Evolutionary conservation across 176 grass and related monocot species (phyloP).

Genomic region (Puccinellia tenuiflora): DNA sequence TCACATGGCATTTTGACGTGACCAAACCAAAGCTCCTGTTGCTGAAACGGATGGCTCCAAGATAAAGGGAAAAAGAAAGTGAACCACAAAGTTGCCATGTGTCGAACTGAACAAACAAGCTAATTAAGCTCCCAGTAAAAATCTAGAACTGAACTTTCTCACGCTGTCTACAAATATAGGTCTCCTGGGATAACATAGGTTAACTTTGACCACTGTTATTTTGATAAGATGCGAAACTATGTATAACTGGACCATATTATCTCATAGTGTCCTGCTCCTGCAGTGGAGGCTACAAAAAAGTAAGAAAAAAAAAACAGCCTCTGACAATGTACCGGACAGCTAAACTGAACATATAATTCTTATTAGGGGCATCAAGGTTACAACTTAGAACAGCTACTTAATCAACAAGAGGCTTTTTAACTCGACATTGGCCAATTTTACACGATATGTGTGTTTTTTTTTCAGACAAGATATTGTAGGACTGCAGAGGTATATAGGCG

Average conservation of each 20-base stretch:
- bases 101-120: neutral
- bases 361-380: neutral
- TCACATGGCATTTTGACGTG: neutral
- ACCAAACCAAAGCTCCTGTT: neutral
- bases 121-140: neutral
- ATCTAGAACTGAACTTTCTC: neutral
- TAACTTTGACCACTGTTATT: too few relatives aligned
- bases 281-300: too few relatives aligned
- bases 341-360: neutral
- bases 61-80: neutral
- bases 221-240: too few relatives aligned
- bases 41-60: neutral
- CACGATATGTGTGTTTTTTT: neutral
- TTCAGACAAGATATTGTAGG: neutral
- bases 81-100: neutral
- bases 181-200: neutral
- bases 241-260: too few relatives aligned
- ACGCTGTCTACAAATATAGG: neutral
- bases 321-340: neutral
- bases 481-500: neutral
- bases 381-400: neutral
- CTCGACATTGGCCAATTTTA: neutral
- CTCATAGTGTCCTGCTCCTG: too few relatives aligned
- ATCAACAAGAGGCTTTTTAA: neutral
- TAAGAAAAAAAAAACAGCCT: too few relatives aligned